These are phyloP conservation scores for Phytopythium ostracodes DNA, from an alignment of 352 stramenopile genomes.

Conservation along the genomic window DNA sequence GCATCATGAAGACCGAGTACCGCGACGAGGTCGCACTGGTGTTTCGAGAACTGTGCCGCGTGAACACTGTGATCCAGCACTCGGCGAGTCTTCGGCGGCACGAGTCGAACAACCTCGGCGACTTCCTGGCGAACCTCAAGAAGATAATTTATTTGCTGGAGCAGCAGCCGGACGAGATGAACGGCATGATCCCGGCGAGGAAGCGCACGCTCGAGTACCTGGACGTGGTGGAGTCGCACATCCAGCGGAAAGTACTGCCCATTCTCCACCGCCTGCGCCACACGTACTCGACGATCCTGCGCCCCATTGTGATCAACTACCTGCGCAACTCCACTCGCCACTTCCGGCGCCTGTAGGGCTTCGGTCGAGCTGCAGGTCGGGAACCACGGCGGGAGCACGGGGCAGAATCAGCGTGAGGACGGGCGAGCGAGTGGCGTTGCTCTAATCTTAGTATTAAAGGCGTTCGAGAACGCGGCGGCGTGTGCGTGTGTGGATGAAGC, in stretches of 20 bases:
- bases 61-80: conserved; percentile 79
- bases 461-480: too few relatives aligned
- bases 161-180: conserved; percentile 69
- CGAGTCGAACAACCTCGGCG: conserved; percentile 77
- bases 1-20: conserved; percentile 68
- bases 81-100: conserved; percentile 67
- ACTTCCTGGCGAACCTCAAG: conserved; percentile 84
- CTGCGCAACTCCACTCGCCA: conserved; percentile 63
- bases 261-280: conserved; percentile 73
- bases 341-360: conserved; percentile 30
- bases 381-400: too few relatives aligned
- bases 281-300: conserved; percentile 77
- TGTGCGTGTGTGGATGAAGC: too few relatives aligned
- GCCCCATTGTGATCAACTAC: conserved; percentile 75
- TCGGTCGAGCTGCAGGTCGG: neutral
- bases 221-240: conserved; percentile 80
- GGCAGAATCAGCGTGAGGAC: too few relatives aligned
- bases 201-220: conserved; percentile 78
- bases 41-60: conserved; percentile 72
- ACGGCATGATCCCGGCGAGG: conserved; percentile 64
- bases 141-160: conserved; percentile 90
- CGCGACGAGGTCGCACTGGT: conserved; percentile 79
- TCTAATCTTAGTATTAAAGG: neutral
- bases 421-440: neutral
- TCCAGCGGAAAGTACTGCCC: conserved; percentile 77